A percentile compares a stretch with the other conserved stretches of the same genome.
phyloP scores from a whole-genome alignment of 1,284 basidiomycete genomes.

The Phylloboletellus chloephorus region DNA sequence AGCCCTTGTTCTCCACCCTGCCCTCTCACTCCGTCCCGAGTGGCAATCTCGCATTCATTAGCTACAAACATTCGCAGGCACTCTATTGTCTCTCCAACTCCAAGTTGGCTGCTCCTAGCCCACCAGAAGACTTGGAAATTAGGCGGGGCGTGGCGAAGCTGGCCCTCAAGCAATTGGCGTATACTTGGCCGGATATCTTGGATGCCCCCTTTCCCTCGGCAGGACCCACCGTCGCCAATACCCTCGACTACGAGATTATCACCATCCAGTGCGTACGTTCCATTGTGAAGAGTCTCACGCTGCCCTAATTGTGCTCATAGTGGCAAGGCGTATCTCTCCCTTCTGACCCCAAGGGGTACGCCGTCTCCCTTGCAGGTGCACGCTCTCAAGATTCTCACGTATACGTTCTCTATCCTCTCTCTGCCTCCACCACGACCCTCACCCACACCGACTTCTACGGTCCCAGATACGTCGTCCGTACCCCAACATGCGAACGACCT shows the following conservation, averaged over 20 bases:
- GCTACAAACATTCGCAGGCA: slow-evolving; percentile 45
- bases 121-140: slow-evolving; percentile 3
- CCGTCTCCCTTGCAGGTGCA: slow-evolving; percentile 62
- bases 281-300: slow-evolving; percentile 4
- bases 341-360: slow-evolving; percentile 42
- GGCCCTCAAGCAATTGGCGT: slow-evolving; percentile 43
- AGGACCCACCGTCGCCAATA: slow-evolving; percentile 34
- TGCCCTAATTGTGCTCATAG: slow-evolving; percentile 33
- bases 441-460: slow-evolving; percentile 19
- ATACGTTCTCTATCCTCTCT: slow-evolving; percentile 58
- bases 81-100: slow-evolving; percentile 36
- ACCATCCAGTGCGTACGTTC: slow-evolving; percentile 45
- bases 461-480: slow-evolving; percentile 12
- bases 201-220: slow-evolving; percentile 41
- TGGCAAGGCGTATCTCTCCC: slow-evolving; percentile 54
- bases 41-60: slow-evolving; percentile 37
- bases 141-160: slow-evolving; percentile 20
- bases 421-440: slow-evolving; percentile 31
- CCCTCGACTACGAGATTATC: slow-evolving; percentile 55
- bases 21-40: neutral
- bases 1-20: neutral
- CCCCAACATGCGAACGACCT: slow-evolving; percentile 49
- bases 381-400: slow-evolving; percentile 63
- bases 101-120: slow-evolving; percentile 12
- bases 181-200: slow-evolving; percentile 57